These are phyloP conservation scores for Aurantiochytrium sp. DNA, from an alignment of 108 stramenopile species.

Conservation along the genomic window DNA sequence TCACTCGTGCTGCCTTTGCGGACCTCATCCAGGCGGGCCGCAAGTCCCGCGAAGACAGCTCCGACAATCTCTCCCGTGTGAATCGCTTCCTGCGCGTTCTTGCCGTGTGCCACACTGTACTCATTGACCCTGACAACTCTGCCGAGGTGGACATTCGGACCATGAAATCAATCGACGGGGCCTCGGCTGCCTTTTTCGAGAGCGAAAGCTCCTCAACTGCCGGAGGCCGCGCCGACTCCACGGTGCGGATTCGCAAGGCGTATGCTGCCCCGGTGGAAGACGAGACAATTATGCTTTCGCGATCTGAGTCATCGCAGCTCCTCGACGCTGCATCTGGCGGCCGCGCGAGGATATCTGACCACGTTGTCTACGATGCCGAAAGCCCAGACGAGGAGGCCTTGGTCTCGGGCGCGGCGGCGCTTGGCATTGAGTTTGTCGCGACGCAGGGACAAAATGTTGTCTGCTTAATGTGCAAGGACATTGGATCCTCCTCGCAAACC, in stretches of 20 bases:
- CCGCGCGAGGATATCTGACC: slow-evolving; percentile 19
- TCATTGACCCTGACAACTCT: neutral
- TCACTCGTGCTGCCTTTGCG: neutral
- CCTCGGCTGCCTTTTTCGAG: neutral
- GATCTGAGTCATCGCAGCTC: neutral
- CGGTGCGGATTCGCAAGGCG: neutral
- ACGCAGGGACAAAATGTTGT: neutral
- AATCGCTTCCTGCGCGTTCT: slow-evolving; percentile 27
- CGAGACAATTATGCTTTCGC: neutral
- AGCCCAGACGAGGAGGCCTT: slow-evolving; percentile 19
- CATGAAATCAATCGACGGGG: neutral
- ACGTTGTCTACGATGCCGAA: slow-evolving; percentile 40
- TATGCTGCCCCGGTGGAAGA: neutral
- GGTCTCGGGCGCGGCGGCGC: neutral
- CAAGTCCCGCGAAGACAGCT: neutral
- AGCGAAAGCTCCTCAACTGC: too few species aligned
- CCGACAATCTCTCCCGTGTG: neutral
- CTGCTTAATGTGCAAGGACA: neutral
- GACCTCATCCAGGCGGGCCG: neutral
- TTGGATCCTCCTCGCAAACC: neutral
- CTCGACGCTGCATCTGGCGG: slow-evolving; percentile 26
- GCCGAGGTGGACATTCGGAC: slow-evolving; percentile 16
- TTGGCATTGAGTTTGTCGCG: neutral
- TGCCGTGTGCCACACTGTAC: slow-evolving; percentile 62
- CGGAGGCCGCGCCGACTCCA: neutral